Base-by-base conservation (phyloP, 306 rosid species). In the Inga leiocalycina region DNA sequence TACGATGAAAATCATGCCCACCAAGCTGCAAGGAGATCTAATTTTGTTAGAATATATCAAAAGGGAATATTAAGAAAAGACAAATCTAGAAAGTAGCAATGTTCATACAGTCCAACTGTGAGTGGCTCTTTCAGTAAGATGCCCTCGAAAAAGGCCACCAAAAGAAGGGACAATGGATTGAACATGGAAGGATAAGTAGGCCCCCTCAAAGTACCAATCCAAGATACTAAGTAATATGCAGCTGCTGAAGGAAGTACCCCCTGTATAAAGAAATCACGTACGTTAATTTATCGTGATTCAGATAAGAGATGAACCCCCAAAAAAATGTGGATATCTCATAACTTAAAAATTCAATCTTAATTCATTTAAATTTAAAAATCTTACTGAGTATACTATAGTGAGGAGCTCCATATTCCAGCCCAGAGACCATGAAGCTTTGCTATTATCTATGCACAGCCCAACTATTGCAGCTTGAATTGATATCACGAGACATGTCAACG, bases 121-220 rank as follows among this genome's bases (percentile, higher is more conserved):
- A 92, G 54, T 59, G 87, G 85, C 84, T 84, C 89, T 0, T 91
- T 91, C 10, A 94, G 84, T 4, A 94, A 2, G 74, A 91, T 9
- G 35, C 91, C 89, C 84, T 90, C 97, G 24, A 84, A 81, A 32
- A 88, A 20, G 15, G 94, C 90, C 78, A 94, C 97, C 73, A 89
- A 89, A 77, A 94, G 49, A 16, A 92, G 91, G 82, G 93, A 44
- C 24, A 92, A 17, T 0, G 98, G 93, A 80, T 91, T 92, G 86
- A 91, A 94, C 92, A 91, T 91, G 34, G 98, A 70, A 11, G 94
- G 94, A 67, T 89, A 94, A 45, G 87, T 84, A 6, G 98, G 93
- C 44, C 98, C 98, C 82, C 85, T 80, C 8, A 82, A 7, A 27
- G 93, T 0, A 52, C 91, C 83, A 51, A 78, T 84, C 98, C 97